phyloP scores from a whole-genome alignment of 2,329 filamentous ascomycete genomes.

The Coniochaeta ligniaria region DNA sequence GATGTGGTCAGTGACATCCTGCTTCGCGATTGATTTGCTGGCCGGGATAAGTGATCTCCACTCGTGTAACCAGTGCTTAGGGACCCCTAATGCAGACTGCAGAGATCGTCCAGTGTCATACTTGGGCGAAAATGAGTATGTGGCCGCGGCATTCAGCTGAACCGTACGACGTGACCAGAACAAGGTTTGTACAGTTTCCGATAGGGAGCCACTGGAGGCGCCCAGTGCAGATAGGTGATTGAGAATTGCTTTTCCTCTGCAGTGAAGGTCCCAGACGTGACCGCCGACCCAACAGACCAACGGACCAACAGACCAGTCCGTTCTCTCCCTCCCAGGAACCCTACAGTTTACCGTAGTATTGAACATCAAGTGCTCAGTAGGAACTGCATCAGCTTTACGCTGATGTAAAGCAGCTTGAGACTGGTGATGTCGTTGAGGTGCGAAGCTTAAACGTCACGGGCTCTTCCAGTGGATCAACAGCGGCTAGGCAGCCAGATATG shows the following conservation, averaged over 20 bases:
- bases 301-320: neutral
- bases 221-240: neutral
- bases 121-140: neutral
- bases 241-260: neutral
- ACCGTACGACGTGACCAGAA: too few relatives aligned
- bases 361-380: too few relatives aligned
- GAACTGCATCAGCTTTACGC: too few relatives aligned
- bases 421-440: neutral
- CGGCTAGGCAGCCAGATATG: neutral
- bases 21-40: neutral
- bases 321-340: too few relatives aligned
- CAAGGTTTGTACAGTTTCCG: too few relatives aligned
- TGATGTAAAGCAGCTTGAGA: neutral
- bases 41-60: neutral
- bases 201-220: neutral
- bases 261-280: neutral
- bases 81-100: neutral
- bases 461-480: neutral
- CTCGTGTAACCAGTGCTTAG: neutral
- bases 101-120: neutral
- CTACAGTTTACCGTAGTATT: too few relatives aligned
- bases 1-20: neutral
- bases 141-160: neutral
- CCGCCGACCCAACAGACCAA: neutral
- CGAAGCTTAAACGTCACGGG: neutral